Base-by-base conservation (phyloP, 371 early-diverging fungal genomes). In the Enteropsectra breve region DNA sequence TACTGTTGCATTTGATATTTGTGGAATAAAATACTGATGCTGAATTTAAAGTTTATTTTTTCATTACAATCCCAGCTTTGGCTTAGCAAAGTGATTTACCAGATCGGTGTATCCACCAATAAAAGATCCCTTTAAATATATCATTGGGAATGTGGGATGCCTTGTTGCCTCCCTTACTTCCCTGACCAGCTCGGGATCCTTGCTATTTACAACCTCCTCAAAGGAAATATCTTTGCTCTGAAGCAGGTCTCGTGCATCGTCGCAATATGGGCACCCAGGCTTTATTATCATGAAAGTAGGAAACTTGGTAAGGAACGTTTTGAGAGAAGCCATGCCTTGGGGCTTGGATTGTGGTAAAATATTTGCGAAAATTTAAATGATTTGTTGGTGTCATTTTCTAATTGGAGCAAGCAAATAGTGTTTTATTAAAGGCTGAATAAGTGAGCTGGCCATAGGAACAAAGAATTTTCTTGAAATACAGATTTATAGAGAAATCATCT, bases 51-150 rank as follows among this genome's bases (percentile, higher is more conserved):
- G n/a, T n/a, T n/a, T n/a, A n/a, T n/a, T n/a, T n/a, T n/a, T n/a
- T n/a, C n/a, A n/a, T n/a, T n/a, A n/a, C n/a, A n/a, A n/a, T n/a
- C n/a, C n/a, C n/a, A n/a, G n/a, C n/a, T n/a, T n/a, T n/a, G n/a
- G n/a, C n/a, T n/a, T n/a, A n/a, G n/a, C n/a, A n/a, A n/a, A n/a
- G n/a, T n/a, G n/a, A n/a, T n/a, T n/a, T n/a, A n/a, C 36, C 24
- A 70, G n/a, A n/a, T n/a, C n/a, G n/a, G n/a, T n/a, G n/a, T n/a
- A n/a, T 64, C 75, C 75, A 15, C 75, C 75, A 23, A 75, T 46
- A 64, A 71, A 75, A 23, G 63, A 34, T n/a, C 40, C 30, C 40
- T 75, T 46, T 2, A 75, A 23, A 34, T 62, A 70, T 5, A 75
- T 71, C 61, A 43, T 70, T 3, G 75, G 75, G 47, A 57, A 75